Conservation (phyloP, 139 green algal species). For the Marvania coccoides region DNA sequence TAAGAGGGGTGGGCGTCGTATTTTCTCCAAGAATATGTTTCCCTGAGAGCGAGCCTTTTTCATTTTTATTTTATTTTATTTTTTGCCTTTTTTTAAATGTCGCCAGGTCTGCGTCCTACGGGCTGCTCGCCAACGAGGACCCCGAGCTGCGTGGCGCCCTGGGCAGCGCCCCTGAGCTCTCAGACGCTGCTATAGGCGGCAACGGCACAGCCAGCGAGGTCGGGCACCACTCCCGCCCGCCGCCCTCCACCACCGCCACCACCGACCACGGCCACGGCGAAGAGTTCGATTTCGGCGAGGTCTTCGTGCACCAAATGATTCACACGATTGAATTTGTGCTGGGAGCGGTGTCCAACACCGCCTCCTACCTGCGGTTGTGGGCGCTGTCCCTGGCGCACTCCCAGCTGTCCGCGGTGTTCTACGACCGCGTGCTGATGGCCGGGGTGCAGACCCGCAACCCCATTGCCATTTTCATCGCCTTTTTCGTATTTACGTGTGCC, state of each 20-base stretch:
- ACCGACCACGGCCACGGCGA: conserved; percentile 48
- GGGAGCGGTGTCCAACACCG: conserved; percentile 97
- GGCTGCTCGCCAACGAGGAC: conserved; percentile 20
- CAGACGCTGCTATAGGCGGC: too few relatives aligned
- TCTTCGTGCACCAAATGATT: conserved; percentile 92
- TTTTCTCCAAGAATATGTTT: too few relatives aligned
- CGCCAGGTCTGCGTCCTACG: conserved; percentile 15
- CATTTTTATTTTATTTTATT: too few relatives aligned
- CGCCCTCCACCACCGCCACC: neutral
- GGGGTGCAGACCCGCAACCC: conserved; percentile 41
- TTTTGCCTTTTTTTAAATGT: too few relatives aligned
- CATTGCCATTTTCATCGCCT: conserved; percentile 61
- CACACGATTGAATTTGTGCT: conserved; percentile 99
- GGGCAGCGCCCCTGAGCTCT: too few relatives aligned
- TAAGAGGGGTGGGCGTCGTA: too few relatives aligned
- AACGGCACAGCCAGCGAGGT: too few relatives aligned
- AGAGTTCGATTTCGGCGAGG: conserved; percentile 87
- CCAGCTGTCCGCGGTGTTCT: conserved; percentile 90
- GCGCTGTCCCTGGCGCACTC: conserved; percentile 93
- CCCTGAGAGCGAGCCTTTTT: too few relatives aligned
- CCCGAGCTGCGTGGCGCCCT: conserved; percentile 4
- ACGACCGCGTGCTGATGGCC: conserved; percentile 88
- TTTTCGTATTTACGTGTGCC: conserved; percentile 82
- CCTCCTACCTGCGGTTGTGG: conserved; percentile 97
- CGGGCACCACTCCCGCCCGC: too few relatives aligned